A percentile compares a stretch with the other conserved stretches of the same genome.
phyloP scores from a whole-genome alignment of 345 rosid species.

The Iberis pinnata region DNA sequence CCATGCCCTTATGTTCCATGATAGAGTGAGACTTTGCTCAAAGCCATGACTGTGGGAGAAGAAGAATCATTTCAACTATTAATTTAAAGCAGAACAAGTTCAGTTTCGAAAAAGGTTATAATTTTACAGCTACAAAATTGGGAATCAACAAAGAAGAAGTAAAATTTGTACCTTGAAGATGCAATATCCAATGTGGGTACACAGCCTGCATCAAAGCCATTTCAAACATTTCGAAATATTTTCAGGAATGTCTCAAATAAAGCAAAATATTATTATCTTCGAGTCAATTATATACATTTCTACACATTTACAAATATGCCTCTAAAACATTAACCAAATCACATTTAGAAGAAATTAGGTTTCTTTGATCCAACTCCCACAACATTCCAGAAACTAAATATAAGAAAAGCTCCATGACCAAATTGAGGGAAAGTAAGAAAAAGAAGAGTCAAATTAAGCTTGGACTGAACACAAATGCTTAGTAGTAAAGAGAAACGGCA shows the following conservation, averaged over 20 bases:
- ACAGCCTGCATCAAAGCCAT: constrained; percentile 14
- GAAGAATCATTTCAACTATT: background rate
- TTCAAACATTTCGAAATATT: background rate
- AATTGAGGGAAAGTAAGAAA: background rate
- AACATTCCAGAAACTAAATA: background rate
- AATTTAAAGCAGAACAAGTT: no score
- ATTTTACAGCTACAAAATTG: no score
- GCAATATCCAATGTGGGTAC: constrained; percentile 25
- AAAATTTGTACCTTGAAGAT: constrained; percentile 15
- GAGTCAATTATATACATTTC: no score
- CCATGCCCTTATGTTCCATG: constrained; percentile 32
- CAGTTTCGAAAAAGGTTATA: background rate
- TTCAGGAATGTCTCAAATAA: background rate
- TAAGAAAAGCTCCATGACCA: background rate
- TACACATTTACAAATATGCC: no score
- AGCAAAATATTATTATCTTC: no score
- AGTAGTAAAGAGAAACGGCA: constrained; percentile 2
- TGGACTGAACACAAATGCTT: constrained; percentile 5
- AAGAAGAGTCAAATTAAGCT: constrained; percentile 1
- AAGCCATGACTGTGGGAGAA: constrained; percentile 39
- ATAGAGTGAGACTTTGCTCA: constrained; percentile 35
- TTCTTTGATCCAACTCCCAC: background rate
- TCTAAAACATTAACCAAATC: no score
- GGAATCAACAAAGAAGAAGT: no score
- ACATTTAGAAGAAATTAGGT: background rate